Evolutionary conservation across 2,329 filamentous ascomycete species (phyloP).

Genomic region (Apiospora malaysiana): DNA sequence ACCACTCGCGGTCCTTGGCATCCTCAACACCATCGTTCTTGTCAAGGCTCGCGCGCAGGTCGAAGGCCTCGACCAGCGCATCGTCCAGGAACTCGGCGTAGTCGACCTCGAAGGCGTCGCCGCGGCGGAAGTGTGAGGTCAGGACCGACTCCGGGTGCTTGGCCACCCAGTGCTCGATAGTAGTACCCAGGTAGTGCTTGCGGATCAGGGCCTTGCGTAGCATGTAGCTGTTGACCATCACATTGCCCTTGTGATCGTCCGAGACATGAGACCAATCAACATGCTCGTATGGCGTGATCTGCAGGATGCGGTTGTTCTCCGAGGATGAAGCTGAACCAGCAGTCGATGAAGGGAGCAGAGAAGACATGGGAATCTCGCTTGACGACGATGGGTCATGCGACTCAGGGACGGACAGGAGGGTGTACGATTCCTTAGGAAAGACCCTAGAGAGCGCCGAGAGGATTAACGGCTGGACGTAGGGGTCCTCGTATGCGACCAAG

Average conservation of each 20-base stretch:
- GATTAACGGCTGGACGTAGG: conserved; percentile 88
- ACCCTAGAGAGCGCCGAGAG: conserved; percentile 70
- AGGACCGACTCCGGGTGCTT: conserved; percentile 80
- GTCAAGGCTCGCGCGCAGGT: conserved; percentile 79
- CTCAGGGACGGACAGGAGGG: conserved; percentile 57
- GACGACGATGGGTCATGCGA: conserved; percentile 28
- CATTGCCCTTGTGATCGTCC: conserved; percentile 59
- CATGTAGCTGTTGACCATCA: conserved; percentile 86
- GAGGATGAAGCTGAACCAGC: conserved; percentile 33
- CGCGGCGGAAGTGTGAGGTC: conserved; percentile 72
- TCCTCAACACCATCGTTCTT: conserved; percentile 59
- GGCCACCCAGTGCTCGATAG: conserved; percentile 81
- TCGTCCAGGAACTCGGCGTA: conserved; percentile 97
- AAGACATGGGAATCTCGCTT: conserved; percentile 43
- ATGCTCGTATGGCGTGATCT: conserved; percentile 86
- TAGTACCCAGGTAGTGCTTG: conserved; percentile 90
- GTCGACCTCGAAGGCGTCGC: conserved; percentile 90
- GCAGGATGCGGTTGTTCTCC: conserved; percentile 62
- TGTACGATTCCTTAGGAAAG: conserved; percentile 61
- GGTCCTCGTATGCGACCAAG: conserved; percentile 82
- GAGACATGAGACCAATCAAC: conserved; percentile 83
- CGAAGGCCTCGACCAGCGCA: conserved; percentile 86
- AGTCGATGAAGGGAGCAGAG: conserved; percentile 41
- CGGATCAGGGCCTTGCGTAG: conserved; percentile 96
- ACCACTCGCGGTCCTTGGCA: conserved; percentile 73